Evolutionary conservation across 2,329 filamentous ascomycete species (phyloP), one percentile per base, ranked within the genome.

Genomic region (Colletotrichum scovillei): DNA sequence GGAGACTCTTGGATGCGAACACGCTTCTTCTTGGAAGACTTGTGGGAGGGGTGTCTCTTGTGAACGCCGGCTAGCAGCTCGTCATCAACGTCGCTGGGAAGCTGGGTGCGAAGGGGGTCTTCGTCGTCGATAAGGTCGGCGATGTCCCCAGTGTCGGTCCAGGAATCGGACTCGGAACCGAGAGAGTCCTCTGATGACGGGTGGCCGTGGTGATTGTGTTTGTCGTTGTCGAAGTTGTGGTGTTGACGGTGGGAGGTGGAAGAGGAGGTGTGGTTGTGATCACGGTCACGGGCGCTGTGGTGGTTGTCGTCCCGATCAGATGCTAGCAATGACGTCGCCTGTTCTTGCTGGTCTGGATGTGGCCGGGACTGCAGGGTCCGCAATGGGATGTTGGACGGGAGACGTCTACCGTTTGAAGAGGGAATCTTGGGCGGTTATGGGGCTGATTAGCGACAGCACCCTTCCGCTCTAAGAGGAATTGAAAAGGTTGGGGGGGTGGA

Each of bases 101-200:
- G 87, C 79, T 90, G 92, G 78, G 91, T 90, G 78, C 90, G 92
- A 77, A 97, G 88, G 73, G 95, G 94, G 82, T 98, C 94, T 84
- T 96, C 91, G 84, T 96, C 92, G 86, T 94, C 92, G 79, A 91
- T 93, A 78, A 95, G 88, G 88, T 98, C 96, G 80, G 94, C 95
- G 79, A 98, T 91, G 84, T 98, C 97, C 80, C 95, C 96, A 57
- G 96, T 98, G 83, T 98, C 95, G 81, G 94, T 95, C 95, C 95
- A 98, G 78, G 94, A 91, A 53, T 64, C 62, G 72, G 92, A 94
- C 75, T 86, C 85, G 83, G 94, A 94, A 79, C 87, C 88, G 66
- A 59, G n/a, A 79, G 88, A 89, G 79, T 84, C 84, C 77, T 82
- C 83, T 77, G 80, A 83, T 66, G 89, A 90, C 69, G 68, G 71